Conservation (phyloP, 305 asterid genomes). For the Solanum hybrid region DNA sequence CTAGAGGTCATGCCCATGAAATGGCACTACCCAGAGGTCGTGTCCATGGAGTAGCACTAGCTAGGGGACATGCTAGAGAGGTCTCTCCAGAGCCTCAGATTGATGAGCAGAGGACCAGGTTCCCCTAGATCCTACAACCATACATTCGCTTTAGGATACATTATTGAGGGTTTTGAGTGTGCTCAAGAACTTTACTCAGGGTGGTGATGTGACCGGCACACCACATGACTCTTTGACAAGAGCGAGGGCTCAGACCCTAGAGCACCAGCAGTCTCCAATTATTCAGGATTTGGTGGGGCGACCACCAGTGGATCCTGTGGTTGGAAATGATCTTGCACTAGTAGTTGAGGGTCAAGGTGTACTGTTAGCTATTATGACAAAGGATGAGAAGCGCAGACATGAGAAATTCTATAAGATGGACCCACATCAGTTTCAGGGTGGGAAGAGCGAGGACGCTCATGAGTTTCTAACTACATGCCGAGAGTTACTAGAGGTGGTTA, state of each 20-base stretch:
- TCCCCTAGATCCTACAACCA: not conserved
- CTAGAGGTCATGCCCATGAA: not conserved
- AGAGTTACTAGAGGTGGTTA: not conserved
- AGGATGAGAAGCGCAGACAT: not conserved
- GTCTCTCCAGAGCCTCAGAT: too few relatives aligned
- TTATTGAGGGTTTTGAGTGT: not conserved
- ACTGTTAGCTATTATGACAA: not conserved
- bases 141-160: not conserved
- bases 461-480: not conserved
- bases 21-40: not conserved
- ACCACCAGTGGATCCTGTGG: not conserved
- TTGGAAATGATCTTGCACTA: not conserved
- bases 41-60: not conserved
- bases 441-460: not conserved
- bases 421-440: not conserved
- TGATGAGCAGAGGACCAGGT: not conserved
- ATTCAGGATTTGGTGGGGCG: not conserved
- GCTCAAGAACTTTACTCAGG: not conserved
- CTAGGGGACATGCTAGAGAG: not conserved
- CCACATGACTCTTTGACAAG: not conserved
- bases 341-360: not conserved
- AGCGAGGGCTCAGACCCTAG: not conserved
- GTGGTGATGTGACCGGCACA: not conserved
- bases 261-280: not conserved
- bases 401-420: not conserved